Percentiles rank a stretch among this genome's conserved stretches.
These are phyloP conservation scores for Oenanthe javanica DNA, from an alignment of 140 eudicot species.

Conservation along the genomic window DNA sequence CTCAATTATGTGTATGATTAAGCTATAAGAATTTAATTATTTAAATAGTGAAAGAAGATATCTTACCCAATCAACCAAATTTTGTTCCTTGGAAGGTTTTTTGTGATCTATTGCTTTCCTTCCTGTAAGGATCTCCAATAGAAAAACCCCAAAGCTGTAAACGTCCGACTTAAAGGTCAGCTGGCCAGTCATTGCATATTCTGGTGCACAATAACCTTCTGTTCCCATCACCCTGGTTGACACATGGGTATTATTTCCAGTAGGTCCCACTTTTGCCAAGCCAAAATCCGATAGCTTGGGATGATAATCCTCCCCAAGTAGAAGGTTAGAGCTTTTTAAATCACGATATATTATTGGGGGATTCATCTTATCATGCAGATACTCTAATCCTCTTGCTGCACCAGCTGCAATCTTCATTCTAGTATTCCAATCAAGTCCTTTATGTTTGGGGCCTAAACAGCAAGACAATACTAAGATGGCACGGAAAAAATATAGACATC, in stretches of 20 bases:
- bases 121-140: constrained; percentile 74
- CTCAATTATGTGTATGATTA: not conserved
- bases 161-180: constrained; percentile 73
- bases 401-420: constrained; percentile 93
- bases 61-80: constrained; percentile 84
- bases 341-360: constrained; percentile 82
- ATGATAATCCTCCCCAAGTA: constrained; percentile 60
- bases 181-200: constrained; percentile 95
- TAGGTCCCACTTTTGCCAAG: constrained; percentile 75
- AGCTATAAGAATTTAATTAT: not conserved
- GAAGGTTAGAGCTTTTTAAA: constrained; percentile 70
- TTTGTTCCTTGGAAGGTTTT: constrained; percentile 42
- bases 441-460: constrained; percentile 28
- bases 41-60: not conserved
- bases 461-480: constrained; percentile 7
- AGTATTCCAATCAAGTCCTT: constrained; percentile 60
- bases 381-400: constrained; percentile 73
- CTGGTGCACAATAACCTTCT: constrained; percentile 88
- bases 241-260: constrained; percentile 75
- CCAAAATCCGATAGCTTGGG: constrained; percentile 88
- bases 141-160: constrained; percentile 82
- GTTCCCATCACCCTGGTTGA: constrained; percentile 95
- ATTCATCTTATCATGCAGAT: constrained; percentile 64
- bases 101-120: constrained; percentile 62
- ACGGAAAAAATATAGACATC: not conserved